Evolutionary conservation across 2,329 filamentous ascomycete genomes (phyloP).

Genomic region (Parafenestella ontariensis): DNA sequence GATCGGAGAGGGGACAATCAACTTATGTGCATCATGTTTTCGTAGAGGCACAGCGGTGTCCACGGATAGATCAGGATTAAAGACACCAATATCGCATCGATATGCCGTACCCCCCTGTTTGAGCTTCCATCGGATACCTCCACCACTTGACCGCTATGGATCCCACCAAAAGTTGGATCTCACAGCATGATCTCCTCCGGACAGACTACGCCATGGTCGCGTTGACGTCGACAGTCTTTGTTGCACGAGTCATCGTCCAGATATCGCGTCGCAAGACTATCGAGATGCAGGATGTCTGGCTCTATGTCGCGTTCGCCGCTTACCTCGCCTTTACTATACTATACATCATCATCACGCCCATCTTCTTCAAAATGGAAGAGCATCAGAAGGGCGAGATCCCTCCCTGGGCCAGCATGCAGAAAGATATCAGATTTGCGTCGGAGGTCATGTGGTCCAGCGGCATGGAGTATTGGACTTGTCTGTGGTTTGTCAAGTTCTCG

Average conservation of each 20-base stretch:
- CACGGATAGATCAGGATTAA: not conserved
- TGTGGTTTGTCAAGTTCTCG: constrained; percentile 53
- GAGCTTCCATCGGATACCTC: not conserved
- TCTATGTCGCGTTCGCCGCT: constrained; percentile 38
- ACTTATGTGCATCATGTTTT: not conserved
- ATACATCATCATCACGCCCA: constrained; percentile 48
- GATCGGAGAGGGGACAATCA: not conserved
- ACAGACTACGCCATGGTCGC: constrained; percentile 23
- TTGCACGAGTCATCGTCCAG: constrained; percentile 19
- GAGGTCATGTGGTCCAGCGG: constrained; percentile 51
- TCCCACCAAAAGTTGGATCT: constrained; percentile 22
- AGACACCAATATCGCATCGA: not conserved
- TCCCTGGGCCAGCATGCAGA: constrained; percentile 37
- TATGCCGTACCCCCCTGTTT: not conserved
- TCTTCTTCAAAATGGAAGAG: constrained; percentile 40
- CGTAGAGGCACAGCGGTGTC: not conserved
- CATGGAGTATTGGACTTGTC: constrained; percentile 48
- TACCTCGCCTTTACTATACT: constrained; percentile 33
- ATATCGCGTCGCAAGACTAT: constrained; percentile 12
- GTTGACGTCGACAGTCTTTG: constrained; percentile 24
- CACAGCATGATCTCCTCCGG: constrained; percentile 17
- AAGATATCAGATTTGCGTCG: constrained; percentile 41
- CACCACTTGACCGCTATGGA: constrained; percentile 14
- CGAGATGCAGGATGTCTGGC: constrained; percentile 23
- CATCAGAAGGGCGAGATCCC: constrained; percentile 26